Base-by-base conservation (phyloP, 1,139 yeast genomes). In the Meyerozyma smithsonii region DNA sequence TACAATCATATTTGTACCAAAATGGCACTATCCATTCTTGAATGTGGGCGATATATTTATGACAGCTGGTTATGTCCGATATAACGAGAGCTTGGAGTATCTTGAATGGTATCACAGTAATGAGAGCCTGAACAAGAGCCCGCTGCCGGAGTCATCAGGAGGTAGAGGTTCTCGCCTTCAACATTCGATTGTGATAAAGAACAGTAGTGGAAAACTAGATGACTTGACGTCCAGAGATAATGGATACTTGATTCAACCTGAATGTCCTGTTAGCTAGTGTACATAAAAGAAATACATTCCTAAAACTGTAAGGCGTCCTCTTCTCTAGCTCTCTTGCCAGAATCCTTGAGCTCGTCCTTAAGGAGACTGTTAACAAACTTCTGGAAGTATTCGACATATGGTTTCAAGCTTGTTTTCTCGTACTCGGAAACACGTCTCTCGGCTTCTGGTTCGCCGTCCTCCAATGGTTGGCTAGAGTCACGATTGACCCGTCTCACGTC, bases 381-480 rank as follows among this genome's bases (percentile, higher is more conserved):
- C 30, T 77, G 74, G 59, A 90, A 92, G 44, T 73, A 65, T n/a
- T 80, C 81, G 24, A 88, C 74, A 51, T 84, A 88, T 1, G 89
- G 87, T 49, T 79, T 83, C 54, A 90, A 65, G 25, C 83, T 70
- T 0, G 96, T 86, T 49, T 77, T 77, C 43, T 81, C 84, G 57
- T 74, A 77, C 49, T 79, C 84, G 4, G 50, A 45, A 1, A 61
- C 32, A 36, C 54, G 54, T 24, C 45, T 41, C 36, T 59, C 57
- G n/a, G 44, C 38, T 32, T 62, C 66, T 1, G 54, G 46, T 39
- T 62, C 60, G 7, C 52, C 48, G 14, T 53, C 58, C 5, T 51
- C 58, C 20, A 48, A 42, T 8, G 58, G 55, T 45, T 58, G 61
- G 43, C 62, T 56, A 11, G 61, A 55, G 5, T 54, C 63, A 8